Percentiles rank a stretch among this genome's conserved stretches.
Conservation (phyloP, 2,329 filamentous ascomycete genomes). For the Juglanconis oblonga region DNA sequence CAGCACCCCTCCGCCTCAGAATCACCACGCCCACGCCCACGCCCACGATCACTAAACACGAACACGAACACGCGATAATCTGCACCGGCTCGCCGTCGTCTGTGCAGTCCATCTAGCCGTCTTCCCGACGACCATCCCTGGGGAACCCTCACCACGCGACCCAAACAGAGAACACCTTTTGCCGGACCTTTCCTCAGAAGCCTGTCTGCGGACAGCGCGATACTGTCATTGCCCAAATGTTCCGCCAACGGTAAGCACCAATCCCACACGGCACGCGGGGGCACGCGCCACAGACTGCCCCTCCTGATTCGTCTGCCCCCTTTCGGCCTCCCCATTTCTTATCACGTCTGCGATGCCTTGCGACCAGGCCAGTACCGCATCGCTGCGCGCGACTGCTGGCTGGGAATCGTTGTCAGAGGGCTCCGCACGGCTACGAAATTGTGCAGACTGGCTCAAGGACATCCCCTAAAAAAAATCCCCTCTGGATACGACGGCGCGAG, state of each 20-base stretch:
- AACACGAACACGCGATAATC: conserved; percentile 8
- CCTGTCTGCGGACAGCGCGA: neutral
- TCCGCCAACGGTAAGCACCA: conserved; percentile 19
- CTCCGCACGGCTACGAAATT: too few relatives aligned
- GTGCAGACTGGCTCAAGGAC: too few relatives aligned
- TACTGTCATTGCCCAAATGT: conserved; percentile 12
- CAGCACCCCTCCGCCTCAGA: neutral
- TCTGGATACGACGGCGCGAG: too few relatives aligned
- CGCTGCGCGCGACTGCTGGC: too few relatives aligned
- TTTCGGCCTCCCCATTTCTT: neutral
- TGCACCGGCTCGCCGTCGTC: conserved; percentile 2
- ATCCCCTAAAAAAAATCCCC: too few relatives aligned
- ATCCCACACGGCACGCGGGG: too few relatives aligned
- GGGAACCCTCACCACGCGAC: neutral
- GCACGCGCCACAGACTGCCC: neutral
- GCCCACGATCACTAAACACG: neutral
- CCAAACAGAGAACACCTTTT: neutral
- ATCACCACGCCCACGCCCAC: neutral
- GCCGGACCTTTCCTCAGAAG: neutral
- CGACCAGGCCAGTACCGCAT: too few relatives aligned
- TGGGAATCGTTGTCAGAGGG: too few relatives aligned
- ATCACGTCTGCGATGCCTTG: neutral
- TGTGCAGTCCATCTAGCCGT: conserved; percentile 8
- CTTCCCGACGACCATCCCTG: neutral
- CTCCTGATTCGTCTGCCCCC: neutral